These are phyloP conservation scores for Angomonas ambiguus DNA, from an alignment of 208 protist species.

Conservation along the genomic window DNA sequence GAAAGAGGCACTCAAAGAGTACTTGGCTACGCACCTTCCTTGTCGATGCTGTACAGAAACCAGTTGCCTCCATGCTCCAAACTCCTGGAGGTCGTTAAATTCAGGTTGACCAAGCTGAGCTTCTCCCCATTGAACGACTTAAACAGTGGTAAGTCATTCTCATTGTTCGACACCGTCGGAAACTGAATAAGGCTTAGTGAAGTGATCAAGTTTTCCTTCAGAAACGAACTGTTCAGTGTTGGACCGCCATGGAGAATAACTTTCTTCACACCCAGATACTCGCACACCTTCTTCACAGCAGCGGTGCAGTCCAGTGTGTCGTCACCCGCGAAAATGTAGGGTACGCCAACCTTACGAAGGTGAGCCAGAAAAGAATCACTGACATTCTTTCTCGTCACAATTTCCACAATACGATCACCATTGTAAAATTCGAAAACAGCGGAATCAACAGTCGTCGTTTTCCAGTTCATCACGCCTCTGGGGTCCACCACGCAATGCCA, in stretches of 20 bases:
- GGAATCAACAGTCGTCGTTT: slow-evolving; percentile 1
- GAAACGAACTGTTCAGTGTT: slow-evolving; percentile 16
- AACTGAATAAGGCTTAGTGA: slow-evolving; percentile 18
- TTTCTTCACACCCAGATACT: slow-evolving; percentile 13
- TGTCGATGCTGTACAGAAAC: slow-evolving; percentile 10
- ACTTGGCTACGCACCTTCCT: neutral
- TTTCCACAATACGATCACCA: slow-evolving; percentile 18
- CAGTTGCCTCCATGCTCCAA: slow-evolving; percentile 20
- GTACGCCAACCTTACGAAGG: slow-evolving; percentile 14
- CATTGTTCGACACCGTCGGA: slow-evolving; percentile 12
- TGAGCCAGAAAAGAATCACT: slow-evolving; percentile 18
- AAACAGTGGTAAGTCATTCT: slow-evolving; percentile 11
- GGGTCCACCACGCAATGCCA: slow-evolving; percentile 19
- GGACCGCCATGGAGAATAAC: slow-evolving; percentile 19
- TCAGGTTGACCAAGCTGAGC: slow-evolving; percentile 2
- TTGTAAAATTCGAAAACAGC: slow-evolving; percentile 20
- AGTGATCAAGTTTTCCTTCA: slow-evolving; percentile 13
- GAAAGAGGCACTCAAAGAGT: neutral
- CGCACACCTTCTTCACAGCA: slow-evolving; percentile 14
- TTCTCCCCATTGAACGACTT: slow-evolving; percentile 6
- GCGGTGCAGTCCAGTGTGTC: slow-evolving; percentile 14
- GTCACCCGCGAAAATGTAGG: slow-evolving; percentile 28
- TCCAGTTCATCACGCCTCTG: slow-evolving; percentile 13
- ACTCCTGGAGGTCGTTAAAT: slow-evolving; percentile 13
- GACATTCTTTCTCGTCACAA: slow-evolving; percentile 21